Evolutionary conservation across 1,284 basidiomycete species (phyloP), one percentile per base, ranked within the genome.

Genomic region (Malassezia dermatis): DNA sequence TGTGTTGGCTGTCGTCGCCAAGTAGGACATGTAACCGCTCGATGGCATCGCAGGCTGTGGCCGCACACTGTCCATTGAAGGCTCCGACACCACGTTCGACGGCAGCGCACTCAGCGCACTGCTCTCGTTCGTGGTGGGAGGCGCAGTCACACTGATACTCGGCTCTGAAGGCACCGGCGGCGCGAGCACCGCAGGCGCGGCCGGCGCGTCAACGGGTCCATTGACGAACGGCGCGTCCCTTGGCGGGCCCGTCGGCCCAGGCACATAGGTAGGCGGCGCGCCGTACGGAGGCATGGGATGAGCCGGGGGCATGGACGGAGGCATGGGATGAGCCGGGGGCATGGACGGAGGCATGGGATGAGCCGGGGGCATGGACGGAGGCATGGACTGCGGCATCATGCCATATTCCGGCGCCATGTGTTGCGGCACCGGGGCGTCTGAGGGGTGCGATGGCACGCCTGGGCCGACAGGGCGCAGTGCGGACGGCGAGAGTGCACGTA

Each of bases 401-500:
- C 21, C 37, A 21, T 39, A 21, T 19, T 39, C 37, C 1, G 37
- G 37, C 19, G 37, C 37, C 37, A 39, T 19, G 4, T 6, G 8
- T 3, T 39, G 37, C n/a, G 37, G 37, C 37, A 19, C 8, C 28
- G 28, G 37, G 4, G 37, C 34, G 21, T 27, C 30, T 2, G 37
- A 27, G 21, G n/a, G 37, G 4, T 17, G 19, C 37, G 19, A 12
- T 10, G 37, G 19, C 37, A 21, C 13, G 10, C 19, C 13, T 6
- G 23, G 30, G 3, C 40, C 49, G 15, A 43, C 12, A 6, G 31
- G 44, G 17, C 35, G 44, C 42, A 53, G 43, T 10, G 34, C 34
- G 23, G 51, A 53, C 13, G 51, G 51, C 21, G 51, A 53, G 4
- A 53, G 23, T 10, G 13, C 31, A 13, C 28, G 34, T 1, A 43